Evolutionary conservation across 2,329 filamentous ascomycete genomes (phyloP).

Genomic region (Calonectria multiphialidica): DNA sequence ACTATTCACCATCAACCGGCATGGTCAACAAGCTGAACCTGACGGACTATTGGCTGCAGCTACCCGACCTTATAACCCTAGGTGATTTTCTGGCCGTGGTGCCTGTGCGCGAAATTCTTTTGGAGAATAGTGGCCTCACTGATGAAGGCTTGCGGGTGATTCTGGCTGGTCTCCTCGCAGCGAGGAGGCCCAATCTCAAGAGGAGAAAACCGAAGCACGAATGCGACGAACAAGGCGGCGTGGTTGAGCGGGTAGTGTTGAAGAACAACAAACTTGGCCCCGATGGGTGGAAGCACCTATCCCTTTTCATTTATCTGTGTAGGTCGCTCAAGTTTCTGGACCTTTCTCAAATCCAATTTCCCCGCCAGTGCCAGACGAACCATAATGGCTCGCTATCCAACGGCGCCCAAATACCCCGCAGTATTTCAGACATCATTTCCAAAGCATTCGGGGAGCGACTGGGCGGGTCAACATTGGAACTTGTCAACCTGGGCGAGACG

Average conservation of each 20-base stretch:
- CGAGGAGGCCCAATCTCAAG: slow-evolving; percentile 74
- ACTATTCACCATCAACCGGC: slow-evolving; percentile 75
- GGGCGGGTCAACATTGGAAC: slow-evolving; percentile 80
- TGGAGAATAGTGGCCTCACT: slow-evolving; percentile 88
- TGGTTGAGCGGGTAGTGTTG: slow-evolving; percentile 87
- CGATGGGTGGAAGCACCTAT: slow-evolving; percentile 93
- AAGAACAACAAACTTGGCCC: slow-evolving; percentile 92
- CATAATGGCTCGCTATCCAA: slow-evolving; percentile 48
- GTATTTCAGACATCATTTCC: slow-evolving; percentile 72
- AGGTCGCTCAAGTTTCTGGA: slow-evolving; percentile 88
- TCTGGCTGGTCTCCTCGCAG: slow-evolving; percentile 85
- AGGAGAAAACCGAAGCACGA: slow-evolving; percentile 61
- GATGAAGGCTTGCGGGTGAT: slow-evolving; percentile 91
- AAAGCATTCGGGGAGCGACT: slow-evolving; percentile 83
- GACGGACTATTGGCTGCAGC: slow-evolving; percentile 84
- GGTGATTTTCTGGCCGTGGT: slow-evolving; percentile 96
- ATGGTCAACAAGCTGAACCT: slow-evolving; percentile 86
- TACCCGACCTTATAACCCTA: slow-evolving; percentile 86
- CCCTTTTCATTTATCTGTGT: slow-evolving; percentile 91
- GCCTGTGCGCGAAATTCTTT: slow-evolving; percentile 85
- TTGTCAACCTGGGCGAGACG: slow-evolving; percentile 87
- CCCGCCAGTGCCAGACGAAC: slow-evolving; percentile 53
- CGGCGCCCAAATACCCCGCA: slow-evolving; percentile 49
- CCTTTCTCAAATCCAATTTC: slow-evolving; percentile 86
- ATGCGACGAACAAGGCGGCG: slow-evolving; percentile 69